Percentiles rank a stretch among this genome's conserved stretches.
These are phyloP conservation scores for Seiridium unicorne DNA, from an alignment of 2,329 filamentous ascomycete species.

Conservation along the genomic window DNA sequence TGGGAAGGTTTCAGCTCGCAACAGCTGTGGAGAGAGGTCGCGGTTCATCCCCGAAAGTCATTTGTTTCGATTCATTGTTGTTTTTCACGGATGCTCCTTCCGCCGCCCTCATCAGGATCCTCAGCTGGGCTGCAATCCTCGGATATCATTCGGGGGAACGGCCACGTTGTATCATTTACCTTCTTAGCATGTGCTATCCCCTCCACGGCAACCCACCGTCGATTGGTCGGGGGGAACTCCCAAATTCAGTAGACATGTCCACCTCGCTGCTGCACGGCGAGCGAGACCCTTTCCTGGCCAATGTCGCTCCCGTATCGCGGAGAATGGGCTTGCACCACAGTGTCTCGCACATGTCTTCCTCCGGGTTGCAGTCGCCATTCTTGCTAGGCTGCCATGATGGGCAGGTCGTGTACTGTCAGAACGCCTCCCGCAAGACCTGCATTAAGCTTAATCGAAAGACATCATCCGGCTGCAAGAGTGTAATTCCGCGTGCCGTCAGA, in stretches of 20 bases:
- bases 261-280: neutral
- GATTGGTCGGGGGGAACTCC: neutral
- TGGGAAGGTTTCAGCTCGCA: slow-evolving; percentile 3
- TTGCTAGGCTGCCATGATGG: neutral
- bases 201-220: neutral
- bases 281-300: neutral
- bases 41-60: neutral
- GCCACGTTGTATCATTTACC: too few species aligned
- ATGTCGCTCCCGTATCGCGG: neutral
- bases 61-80: neutral
- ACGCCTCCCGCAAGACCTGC: neutral
- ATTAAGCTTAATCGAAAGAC: slow-evolving; percentile 1
- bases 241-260: neutral
- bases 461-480: neutral
- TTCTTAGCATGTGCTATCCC: too few species aligned
- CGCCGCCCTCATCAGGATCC: neutral
- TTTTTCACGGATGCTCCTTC: neutral
- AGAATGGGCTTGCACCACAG: neutral
- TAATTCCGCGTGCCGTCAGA: neutral
- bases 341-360: neutral
- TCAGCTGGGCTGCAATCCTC: too few species aligned
- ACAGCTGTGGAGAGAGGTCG: neutral
- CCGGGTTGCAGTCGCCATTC: neutral
- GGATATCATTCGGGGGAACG: too few species aligned
- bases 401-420: neutral